Percentiles rank a stretch among this genome's conserved stretches.
These are phyloP conservation scores for Xerocomellus intermedius DNA, from an alignment of 768 basidiomycete genomes.

Conservation along the genomic window DNA sequence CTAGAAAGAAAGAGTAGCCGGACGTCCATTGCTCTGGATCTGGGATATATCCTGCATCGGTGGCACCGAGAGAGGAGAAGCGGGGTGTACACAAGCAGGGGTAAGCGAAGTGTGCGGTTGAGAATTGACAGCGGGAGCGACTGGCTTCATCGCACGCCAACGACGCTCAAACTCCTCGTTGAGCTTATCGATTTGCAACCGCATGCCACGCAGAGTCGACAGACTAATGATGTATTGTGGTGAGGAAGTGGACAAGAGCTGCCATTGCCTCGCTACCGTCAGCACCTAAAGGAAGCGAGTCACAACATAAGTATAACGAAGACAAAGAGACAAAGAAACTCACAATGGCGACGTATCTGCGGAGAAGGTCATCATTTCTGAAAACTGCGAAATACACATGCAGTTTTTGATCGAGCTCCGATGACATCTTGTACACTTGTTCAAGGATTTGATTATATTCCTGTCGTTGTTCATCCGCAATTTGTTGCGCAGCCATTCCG, in stretches of 20 bases:
- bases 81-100: constrained; percentile 7
- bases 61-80: constrained; percentile 17
- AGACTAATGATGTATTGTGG: constrained; percentile 37
- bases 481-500: constrained; percentile 34
- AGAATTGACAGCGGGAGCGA: constrained; percentile 1
- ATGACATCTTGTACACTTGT: constrained; percentile 41
- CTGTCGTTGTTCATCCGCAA: constrained; percentile 52
- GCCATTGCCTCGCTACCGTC: constrained; percentile 39
- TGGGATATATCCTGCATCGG: constrained; percentile 18
- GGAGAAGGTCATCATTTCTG: constrained; percentile 48
- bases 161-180: constrained; percentile 39
- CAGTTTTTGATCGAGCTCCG: constrained; percentile 52
- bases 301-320: constrained; percentile 7
- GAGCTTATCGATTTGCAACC: constrained; percentile 40
- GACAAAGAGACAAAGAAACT: constrained; percentile 26
- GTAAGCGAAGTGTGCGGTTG: constrained; percentile 2
- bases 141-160: constrained; percentile 25
- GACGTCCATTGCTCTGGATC: neutral
- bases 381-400: constrained; percentile 45
- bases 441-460: constrained; percentile 55
- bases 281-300: constrained; percentile 36
- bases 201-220: constrained; percentile 44
- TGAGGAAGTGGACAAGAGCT: constrained; percentile 18
- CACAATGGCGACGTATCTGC: constrained; percentile 55
- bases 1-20: no score